phyloP scores from a whole-genome alignment of 2,329 filamentous ascomycete species.

The Cladosporium colombiae region DNA sequence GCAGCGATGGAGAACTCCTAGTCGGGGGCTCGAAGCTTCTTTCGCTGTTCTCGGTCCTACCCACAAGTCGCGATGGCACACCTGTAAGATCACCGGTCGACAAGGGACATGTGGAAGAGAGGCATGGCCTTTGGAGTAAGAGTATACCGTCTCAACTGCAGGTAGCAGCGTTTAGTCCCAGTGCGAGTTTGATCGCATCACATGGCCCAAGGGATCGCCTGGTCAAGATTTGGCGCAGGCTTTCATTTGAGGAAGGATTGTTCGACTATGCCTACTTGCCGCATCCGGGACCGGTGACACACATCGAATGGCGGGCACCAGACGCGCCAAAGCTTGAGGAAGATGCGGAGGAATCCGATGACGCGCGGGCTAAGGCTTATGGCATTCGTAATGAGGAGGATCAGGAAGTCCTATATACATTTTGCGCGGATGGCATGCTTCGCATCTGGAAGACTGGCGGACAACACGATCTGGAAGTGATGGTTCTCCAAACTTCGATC shows the following conservation, averaged over 20 bases:
- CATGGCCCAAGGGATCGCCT: conserved; percentile 76
- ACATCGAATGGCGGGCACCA: conserved; percentile 76
- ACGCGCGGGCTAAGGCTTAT: conserved; percentile 47
- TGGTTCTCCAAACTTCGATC: conserved; percentile 79
- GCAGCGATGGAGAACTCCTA: conserved; percentile 78
- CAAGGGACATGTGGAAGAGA: conserved; percentile 46
- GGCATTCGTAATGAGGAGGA: conserved; percentile 33
- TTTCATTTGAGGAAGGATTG: conserved; percentile 81
- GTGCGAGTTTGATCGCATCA: conserved; percentile 83
- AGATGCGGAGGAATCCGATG: conserved; percentile 64
- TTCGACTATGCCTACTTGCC: conserved; percentile 90
- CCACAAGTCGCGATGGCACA: conserved; percentile 31
- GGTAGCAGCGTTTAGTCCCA: conserved; percentile 78
- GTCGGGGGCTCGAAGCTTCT: conserved; percentile 68
- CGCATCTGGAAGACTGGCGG: conserved; percentile 83
- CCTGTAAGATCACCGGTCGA: conserved; percentile 29
- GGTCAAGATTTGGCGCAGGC: conserved; percentile 88
- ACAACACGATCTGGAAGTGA: conserved; percentile 66
- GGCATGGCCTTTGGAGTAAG: conserved; percentile 67
- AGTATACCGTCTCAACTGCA: conserved; percentile 71
- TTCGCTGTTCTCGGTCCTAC: conserved; percentile 65
- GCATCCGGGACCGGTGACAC: conserved; percentile 80
- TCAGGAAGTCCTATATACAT: conserved; percentile 87
- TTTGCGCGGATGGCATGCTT: conserved; percentile 77
- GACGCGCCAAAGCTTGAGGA: conserved; percentile 39